phyloP scores from a whole-genome alignment of 1,284 basidiomycete genomes.

The Trametes versicolor region DNA sequence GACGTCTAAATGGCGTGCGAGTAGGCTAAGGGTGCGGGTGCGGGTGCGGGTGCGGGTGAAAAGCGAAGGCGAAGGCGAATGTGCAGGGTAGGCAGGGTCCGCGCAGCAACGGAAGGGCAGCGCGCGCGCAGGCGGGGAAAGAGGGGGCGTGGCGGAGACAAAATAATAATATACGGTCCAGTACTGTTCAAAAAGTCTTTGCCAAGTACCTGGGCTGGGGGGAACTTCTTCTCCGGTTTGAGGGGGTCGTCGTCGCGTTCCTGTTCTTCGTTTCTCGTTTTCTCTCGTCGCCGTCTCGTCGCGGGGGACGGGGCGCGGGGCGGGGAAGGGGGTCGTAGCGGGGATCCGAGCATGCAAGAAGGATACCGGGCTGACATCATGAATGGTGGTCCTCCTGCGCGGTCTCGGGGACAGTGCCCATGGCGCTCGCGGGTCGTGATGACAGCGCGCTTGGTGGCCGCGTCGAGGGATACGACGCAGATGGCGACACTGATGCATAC shows the following conservation, averaged over 20 bases:
- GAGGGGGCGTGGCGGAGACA: constrained; percentile 4
- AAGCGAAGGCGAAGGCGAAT: constrained; percentile 1
- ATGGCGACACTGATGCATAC: constrained; percentile 28
- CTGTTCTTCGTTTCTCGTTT: constrained; percentile 19
- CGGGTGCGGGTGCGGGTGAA: not conserved
- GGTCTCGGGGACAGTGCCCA: constrained; percentile 31
- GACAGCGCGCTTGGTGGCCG: constrained; percentile 41
- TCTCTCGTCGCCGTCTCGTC: constrained; percentile 4
- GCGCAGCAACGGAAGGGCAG: not conserved
- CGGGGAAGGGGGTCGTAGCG: not conserved
- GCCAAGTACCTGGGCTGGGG: constrained; percentile 25
- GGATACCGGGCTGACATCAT: constrained; percentile 25
- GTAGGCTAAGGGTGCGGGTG: constrained; percentile 2
- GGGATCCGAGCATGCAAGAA: constrained; percentile 16
- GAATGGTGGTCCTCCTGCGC: constrained; percentile 30
- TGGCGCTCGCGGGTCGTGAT: constrained; percentile 41
- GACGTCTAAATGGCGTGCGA: constrained; percentile 6
- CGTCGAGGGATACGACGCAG: constrained; percentile 36
- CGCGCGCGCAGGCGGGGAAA: constrained; percentile 5
- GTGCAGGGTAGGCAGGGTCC: constrained; percentile 7
- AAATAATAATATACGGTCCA: constrained; percentile 36
- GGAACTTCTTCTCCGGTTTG: constrained; percentile 23
- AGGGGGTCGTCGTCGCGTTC: constrained; percentile 14
- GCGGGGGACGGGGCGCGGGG: not conserved
- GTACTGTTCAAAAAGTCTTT: constrained; percentile 36